Evolutionary conservation across 345 rosid species (phyloP).

Genomic region (Hypericum perforatum): DNA sequence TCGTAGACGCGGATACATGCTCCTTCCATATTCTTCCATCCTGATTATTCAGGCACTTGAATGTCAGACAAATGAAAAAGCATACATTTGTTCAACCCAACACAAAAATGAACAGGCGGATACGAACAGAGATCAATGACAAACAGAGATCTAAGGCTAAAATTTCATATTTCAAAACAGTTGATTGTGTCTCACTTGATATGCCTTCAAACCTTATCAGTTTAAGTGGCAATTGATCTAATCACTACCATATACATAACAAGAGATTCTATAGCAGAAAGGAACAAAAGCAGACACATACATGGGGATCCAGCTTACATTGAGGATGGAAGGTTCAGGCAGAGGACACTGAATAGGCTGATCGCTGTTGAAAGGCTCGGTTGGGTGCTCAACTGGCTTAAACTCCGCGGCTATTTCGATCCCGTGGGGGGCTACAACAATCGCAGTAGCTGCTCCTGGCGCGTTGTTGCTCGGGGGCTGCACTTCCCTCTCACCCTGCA

Average conservation of each 20-base stretch:
- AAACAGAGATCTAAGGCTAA: too few species aligned
- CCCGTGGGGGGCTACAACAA: constrained; percentile 63
- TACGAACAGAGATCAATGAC: too few species aligned
- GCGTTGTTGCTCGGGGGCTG: constrained; percentile 47
- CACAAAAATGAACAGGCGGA: too few species aligned
- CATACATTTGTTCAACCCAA: neutral
- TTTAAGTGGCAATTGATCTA: too few species aligned
- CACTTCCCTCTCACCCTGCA: constrained; percentile 61
- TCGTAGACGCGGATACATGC: constrained; percentile 52
- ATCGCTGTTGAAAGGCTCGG: constrained; percentile 73
- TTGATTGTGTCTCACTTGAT: too few species aligned
- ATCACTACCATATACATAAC: too few species aligned
- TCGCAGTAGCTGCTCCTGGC: constrained; percentile 21
- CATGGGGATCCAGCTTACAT: constrained; percentile 33
- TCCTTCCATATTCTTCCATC: constrained; percentile 97
- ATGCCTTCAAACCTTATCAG: too few species aligned
- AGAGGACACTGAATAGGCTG: constrained; percentile 76
- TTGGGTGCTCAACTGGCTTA: constrained; percentile 90
- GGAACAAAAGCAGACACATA: too few species aligned
- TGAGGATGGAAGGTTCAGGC: constrained; percentile 87
- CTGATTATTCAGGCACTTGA: constrained; percentile 24
- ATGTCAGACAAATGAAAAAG: neutral
- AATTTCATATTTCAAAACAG: too few species aligned
- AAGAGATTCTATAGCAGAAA: too few species aligned
- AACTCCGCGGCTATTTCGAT: constrained; percentile 74